These are phyloP conservation scores for Myxozyma nipponensis DNA, from an alignment of 805 yeast genomes.

Conservation along the genomic window DNA sequence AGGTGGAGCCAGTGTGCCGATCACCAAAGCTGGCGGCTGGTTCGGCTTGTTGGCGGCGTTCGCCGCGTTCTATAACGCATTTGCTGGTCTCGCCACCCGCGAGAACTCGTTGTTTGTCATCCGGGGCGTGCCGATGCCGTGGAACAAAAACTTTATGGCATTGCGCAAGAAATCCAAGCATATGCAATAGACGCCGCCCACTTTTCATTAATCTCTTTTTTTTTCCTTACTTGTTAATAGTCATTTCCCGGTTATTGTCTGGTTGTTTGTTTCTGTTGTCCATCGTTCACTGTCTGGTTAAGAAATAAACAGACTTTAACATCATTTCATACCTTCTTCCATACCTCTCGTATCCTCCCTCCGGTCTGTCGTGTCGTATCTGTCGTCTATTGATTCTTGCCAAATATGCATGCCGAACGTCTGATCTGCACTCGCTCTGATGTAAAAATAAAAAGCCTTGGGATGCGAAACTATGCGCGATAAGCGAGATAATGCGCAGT, in stretches of 20 bases:
- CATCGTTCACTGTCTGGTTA: no score
- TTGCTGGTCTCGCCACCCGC: constrained; percentile 56
- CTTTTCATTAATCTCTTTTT: not conserved
- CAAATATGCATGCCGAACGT: no score
- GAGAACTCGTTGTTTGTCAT: constrained; percentile 45
- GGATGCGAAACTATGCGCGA: no score
- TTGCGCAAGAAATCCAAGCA: not conserved
- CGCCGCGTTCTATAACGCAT: constrained; percentile 60
- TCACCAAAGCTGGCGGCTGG: constrained; percentile 56
- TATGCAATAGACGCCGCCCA: no score
- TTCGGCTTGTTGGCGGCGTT: constrained; percentile 55
- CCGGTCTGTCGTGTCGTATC: no score
- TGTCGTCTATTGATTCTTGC: no score
- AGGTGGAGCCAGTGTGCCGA: constrained; percentile 30
- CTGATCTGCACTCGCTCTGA: no score
- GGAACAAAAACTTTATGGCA: constrained; percentile 11
- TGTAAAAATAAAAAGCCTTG: no score
- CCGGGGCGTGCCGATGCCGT: constrained; percentile 25
- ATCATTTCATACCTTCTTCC: no score
- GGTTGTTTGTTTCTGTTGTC: not conserved
- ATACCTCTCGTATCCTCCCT: no score
- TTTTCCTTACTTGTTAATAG: not conserved
- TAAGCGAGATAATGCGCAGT: no score
- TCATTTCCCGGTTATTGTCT: not conserved
- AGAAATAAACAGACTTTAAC: no score